Evolutionary conservation across 2,329 filamentous ascomycete species (phyloP), one percentile per base, ranked within the genome.

Genomic region (Exophiala alcalophila): DNA sequence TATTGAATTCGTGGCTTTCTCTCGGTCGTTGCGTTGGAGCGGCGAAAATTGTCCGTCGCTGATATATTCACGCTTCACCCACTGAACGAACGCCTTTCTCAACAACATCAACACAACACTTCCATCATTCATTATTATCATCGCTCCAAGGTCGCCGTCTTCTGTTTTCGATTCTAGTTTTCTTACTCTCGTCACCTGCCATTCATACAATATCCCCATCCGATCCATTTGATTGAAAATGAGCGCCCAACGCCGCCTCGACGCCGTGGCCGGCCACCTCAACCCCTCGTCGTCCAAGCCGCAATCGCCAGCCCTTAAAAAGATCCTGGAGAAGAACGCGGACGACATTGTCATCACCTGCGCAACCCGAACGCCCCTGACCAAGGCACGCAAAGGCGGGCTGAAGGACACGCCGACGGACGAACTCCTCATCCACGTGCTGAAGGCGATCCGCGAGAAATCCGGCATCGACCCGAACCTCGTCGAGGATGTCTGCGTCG

Each of bases 391-490:
- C 59, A 90, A 90, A 70, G 92, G 92, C 56, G 85, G 82, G 36
- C 92, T 98, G 77, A 97, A 97, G 74, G 91, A 97, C 70, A 97
- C 91, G 6, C 76, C 80, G 39, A 86, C 86, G 4, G 79, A 88
- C 28, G 91, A 97, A 65, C 74, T 97, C 50, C 81, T 97, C 59
- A 80, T 81, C 38, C 88, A 87, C 57, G 82, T 88, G 33, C 83
- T 97, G 68, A 84, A 82, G 67, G 82, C 81, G 45, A 72, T 97
- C 55, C 76, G 96, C 62, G 74, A 85, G 45, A 86, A 88, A 59
- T 95, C 90, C 56, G 81, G 82, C 52, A 94, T 97, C 68, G 86
- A 96, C 69, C 90, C 92, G 12, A 72, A 72, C 26, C 75, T 92
- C 24, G 88, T 98, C 35, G 87, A 97, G 67, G 92, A 98, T 63